Evolutionary conservation across 1,139 yeast species (phyloP), one percentile per base, ranked within the genome.

Genomic region (Arxiozyma telluris): DNA sequence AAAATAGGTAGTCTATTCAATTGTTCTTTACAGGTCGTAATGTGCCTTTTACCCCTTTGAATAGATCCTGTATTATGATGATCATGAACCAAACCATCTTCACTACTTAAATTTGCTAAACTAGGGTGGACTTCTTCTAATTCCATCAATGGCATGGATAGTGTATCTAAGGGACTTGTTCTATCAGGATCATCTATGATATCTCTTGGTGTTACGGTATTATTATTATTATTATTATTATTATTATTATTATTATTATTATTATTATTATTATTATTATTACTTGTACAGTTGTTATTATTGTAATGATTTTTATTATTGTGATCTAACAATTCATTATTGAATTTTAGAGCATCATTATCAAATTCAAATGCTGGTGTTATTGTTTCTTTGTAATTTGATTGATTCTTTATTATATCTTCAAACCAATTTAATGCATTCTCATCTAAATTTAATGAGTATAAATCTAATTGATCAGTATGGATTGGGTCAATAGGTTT

Each of bases 81-180:
- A 34, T 6, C n/a, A 34, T 34, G 17, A 34, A 34, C n/a, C n/a
- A 34, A 34, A 34, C 39, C 39, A 7, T 47, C 50, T 22, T 44
- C 23, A 20, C 38, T 30, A 17, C 27, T 41, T 15, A 18, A 50
- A 54, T 54, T 43, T 54, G 61, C 47, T 57, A 61, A 43, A 43
- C 25, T 22, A 22, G 45, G 18, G 34, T 57, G 60, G 41, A 46
- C 52, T 59, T 47, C 61, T 51, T 54, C 59, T 57, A 53, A 51
- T 38, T 65, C 69, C 59, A 65, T 60, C 48, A 65, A 47, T 6
- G 70, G 68, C 66, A 65, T 65, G 1, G 70, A 66, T 30, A 66
- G 53, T 5, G 69, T 64, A 52, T 64, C 68, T 6, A 65, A 61
- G 17, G 70, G 70, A 0, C 70, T 66, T 1, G 70, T 65, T 39